Evolutionary conservation across 257 asterid genomes (phyloP).

Genomic region (Sherardia arvensis): DNA sequence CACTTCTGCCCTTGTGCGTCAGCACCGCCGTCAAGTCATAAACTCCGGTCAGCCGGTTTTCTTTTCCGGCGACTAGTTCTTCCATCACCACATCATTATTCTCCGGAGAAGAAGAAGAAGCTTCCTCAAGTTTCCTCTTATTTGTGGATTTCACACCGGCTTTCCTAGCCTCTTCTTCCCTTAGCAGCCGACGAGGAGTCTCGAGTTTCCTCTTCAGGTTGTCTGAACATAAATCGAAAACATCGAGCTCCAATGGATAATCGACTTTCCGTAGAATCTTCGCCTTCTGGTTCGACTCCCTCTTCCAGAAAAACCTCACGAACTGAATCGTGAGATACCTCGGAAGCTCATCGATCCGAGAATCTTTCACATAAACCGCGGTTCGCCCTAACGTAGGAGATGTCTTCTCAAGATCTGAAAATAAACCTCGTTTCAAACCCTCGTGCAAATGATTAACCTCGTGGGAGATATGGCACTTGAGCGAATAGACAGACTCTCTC

Average conservation of each 20-base stretch:
- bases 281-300: conserved; percentile 98
- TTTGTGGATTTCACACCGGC: conserved; percentile 59
- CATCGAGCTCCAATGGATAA: conserved; percentile 88
- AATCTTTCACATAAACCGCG: conserved; percentile 78
- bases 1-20: conserved; percentile 98
- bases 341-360: conserved; percentile 78
- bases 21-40: conserved; percentile 96
- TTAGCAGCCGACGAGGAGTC: conserved; percentile 75
- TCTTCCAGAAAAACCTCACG: conserved; percentile 97
- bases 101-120: conserved; percentile 27
- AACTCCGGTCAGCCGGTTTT: conserved; percentile 65
- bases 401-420: conserved; percentile 89
- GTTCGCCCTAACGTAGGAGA: conserved; percentile 93
- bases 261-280: conserved; percentile 98
- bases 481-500: conserved; percentile 76
- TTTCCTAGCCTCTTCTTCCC: conserved; percentile 94
- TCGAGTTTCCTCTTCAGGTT: conserved; percentile 72
- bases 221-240: conserved; percentile 84
- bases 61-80: conserved; percentile 59
- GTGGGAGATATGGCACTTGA: conserved; percentile 94
- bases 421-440: conserved; percentile 77
- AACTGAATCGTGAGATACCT: conserved; percentile 89
- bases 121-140: conserved; percentile 18
- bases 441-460: conserved; percentile 99
- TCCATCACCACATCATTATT: conserved; percentile 64